These are phyloP conservation scores for Pichia sp. DNA, from an alignment of 1,139 yeast species.

Conservation along the genomic window DNA sequence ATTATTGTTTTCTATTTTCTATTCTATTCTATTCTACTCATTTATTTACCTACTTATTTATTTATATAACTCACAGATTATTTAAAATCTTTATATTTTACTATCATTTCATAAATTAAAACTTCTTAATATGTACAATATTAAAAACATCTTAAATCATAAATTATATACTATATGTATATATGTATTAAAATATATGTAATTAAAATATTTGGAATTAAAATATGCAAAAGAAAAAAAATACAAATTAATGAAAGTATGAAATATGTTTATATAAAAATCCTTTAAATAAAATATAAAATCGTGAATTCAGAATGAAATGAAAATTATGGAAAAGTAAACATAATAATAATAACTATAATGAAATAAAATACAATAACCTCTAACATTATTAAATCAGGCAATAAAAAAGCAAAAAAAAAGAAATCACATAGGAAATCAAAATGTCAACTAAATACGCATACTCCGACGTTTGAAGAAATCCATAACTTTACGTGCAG, in stretches of 20 bases:
- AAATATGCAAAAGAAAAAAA: no score
- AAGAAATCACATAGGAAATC: not conserved
- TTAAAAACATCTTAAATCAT: not conserved
- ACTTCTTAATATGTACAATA: not conserved
- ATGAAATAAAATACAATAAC: not conserved
- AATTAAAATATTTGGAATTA: no score
- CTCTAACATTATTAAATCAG: not conserved
- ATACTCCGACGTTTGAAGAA: constrained; percentile 75
- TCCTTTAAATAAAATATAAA: no score
- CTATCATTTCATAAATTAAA: not conserved
- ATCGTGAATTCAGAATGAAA: no score
- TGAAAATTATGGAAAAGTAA: no score
- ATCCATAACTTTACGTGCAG: constrained; percentile 74
- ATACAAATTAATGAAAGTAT: no score
- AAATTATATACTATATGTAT: no score
- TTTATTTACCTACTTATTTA: not conserved
- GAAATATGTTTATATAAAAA: no score
- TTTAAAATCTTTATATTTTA: not conserved
- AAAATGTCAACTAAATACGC: constrained; percentile 23
- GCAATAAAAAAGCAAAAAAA: not conserved
- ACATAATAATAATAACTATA: no score
- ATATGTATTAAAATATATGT: no score
- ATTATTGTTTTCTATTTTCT: constrained; percentile 10
- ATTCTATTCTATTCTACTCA: constrained; percentile 1
- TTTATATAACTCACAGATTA: not conserved